Percentiles rank a stretch among this genome's conserved stretches.
Conservation (phyloP, 495 filamentous ascomycete genomes). For the Tuber calosporum region DNA sequence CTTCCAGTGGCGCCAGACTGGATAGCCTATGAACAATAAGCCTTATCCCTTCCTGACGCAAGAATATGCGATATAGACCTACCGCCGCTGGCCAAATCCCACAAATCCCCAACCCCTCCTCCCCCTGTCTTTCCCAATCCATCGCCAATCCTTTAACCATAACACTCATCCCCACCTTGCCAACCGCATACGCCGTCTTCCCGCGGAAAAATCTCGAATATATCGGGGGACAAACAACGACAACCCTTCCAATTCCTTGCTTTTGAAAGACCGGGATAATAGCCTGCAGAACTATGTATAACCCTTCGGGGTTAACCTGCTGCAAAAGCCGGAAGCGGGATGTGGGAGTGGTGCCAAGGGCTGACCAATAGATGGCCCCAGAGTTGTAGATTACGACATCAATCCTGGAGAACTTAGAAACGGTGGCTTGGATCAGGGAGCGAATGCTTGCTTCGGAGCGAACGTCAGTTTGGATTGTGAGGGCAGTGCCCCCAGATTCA, state of each 20-base stretch:
- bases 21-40: neutral
- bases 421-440: slow-evolving; percentile 54
- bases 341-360: slow-evolving; percentile 64
- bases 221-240: slow-evolving; percentile 79
- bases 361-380: slow-evolving; percentile 81
- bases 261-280: slow-evolving; percentile 50
- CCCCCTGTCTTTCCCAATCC: slow-evolving; percentile 66
- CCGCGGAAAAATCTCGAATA: slow-evolving; percentile 78
- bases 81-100: slow-evolving; percentile 76
- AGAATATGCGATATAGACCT: slow-evolving; percentile 38
- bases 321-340: slow-evolving; percentile 80
- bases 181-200: slow-evolving; percentile 82
- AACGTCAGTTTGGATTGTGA: slow-evolving; percentile 64
- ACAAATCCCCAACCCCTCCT: slow-evolving; percentile 64
- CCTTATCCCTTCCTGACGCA: neutral
- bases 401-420: slow-evolving; percentile 56
- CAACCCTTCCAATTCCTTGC: slow-evolving; percentile 53
- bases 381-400: slow-evolving; percentile 77
- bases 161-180: slow-evolving; percentile 79
- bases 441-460: slow-evolving; percentile 58
- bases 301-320: slow-evolving; percentile 67
- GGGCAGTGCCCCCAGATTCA: slow-evolving; percentile 57
- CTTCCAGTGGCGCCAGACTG: slow-evolving; percentile 19
- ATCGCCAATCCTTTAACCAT: slow-evolving; percentile 73
- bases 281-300: slow-evolving; percentile 62